Base-by-base conservation (phyloP, 805 yeast genomes). In the Myxozyma sirexii region DNA sequence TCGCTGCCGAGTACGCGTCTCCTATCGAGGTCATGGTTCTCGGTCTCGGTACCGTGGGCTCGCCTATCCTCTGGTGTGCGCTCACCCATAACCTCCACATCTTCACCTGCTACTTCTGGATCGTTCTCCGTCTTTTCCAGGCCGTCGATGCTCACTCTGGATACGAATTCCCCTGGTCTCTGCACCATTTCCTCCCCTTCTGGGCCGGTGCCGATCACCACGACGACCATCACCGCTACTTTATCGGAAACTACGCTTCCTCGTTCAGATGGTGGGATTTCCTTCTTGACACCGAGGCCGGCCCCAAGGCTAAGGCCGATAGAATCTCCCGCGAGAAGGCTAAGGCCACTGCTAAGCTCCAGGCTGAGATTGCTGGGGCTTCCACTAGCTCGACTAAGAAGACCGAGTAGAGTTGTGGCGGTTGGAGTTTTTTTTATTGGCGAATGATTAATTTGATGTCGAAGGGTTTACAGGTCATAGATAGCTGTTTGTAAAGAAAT, bases 141-240 rank as follows among this genome's bases (percentile, higher is more conserved):
- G 99, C 99, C 27, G 93, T 93, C 60, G 99, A 93, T 74, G 87
- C 97, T 26, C 99, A 93, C 76, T 91, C 97, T 12, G 99, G 98
- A 60, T 94, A 93, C 76, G 98, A 93, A 74, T 93, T 93, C 84
- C 98, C 99, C 64, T 86, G 96, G 90, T 90, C 97, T 3, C 80
- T 93, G 71, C 94, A 90, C 77, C 90, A 91, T 73, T 84, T 93
- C 76, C 73, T 93, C 62, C 97, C 97, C 50, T 83, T 94, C 2
- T 59, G 66, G 66, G 66, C 66, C 19, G 66, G 66, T 38, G 64
- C 66, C 24, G 66, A 62, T 19, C 66, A 62, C 39, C 66, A 93
- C 74, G 99, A 93, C 76, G 89, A 89, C 76, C 99, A 93, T 74
- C 99, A 93, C 75, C 96, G 89, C 74, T 91, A 87, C 78, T 93